Base-by-base conservation (phyloP, 2,329 filamentous ascomycete genomes). In the Botrytis fabae region DNA sequence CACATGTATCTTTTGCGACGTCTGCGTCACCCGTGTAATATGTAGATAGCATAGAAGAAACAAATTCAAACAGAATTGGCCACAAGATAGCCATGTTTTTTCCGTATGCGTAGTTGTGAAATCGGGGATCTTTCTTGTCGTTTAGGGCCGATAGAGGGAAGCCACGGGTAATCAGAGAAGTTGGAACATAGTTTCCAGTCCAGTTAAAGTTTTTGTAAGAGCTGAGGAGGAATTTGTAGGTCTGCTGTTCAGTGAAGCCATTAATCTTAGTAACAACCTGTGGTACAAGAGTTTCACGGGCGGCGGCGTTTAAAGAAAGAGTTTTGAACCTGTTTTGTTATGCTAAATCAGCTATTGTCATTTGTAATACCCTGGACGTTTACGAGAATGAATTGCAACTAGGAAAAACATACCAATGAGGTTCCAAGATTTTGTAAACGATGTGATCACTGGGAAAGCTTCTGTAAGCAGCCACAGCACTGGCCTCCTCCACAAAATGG, bases 41-140 rank as follows among this genome's bases (percentile, higher is more conserved):
- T 28, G 80, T 79, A 5, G 75, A 72, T 0, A 86, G 79, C 77
- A 85, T 82, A 2, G 79, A 78, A 38, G 78, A 77, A 68, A 86
- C 84, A 74, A 85, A 87, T 8, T 80, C 76, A 28, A 81, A 81
- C 44, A 87, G 80, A 7, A 79, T 79, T 9, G 78, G 76, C 85
- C 85, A 87, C 78, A 86, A 83, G 10, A 80, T 76, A 6, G 81
- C 76, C 77, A 86, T 84, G 78, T 85, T 84, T 75, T 82, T 83
- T 28, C 82, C 85, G 74, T 86, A 87, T 12, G 83, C 80, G 75
- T 86, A 87, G 78, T 86, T 86, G 70, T 82, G 81, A 79, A 84
- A 87, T 72, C 82, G 82, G 12, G 77, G 71, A 65, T 72, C 62
- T 1, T n/a, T 66, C 9, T 63, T 60, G 59, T 82, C 79, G 16